Evolutionary conservation across 495 filamentous ascomycete species (phyloP), one percentile per base, ranked within the genome.

Genomic region (Podospora sp.): DNA sequence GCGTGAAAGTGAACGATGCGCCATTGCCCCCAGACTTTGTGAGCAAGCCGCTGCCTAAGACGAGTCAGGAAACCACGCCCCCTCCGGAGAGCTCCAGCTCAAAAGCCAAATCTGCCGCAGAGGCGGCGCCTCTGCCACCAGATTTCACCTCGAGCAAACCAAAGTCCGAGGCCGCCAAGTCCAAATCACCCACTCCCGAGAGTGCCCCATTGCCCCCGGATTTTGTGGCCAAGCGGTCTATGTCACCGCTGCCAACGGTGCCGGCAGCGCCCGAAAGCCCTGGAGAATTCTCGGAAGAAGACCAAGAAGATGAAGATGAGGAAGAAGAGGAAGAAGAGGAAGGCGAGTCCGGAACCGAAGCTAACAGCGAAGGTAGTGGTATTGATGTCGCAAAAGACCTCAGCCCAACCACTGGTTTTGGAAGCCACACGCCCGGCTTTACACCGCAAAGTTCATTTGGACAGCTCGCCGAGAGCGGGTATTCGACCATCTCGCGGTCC

Each of bases 371-470:
- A 71, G 86, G 87, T 11, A 89, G 87, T 62, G 87, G 87, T 51
- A 76, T 89, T 52, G 87, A 88, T 74, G 85, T 92, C 50, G 84
- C 86, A 9, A 86, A 90, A 68, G 90, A 92, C 53, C 76, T 90
- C n/a, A 88, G 85, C 68, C 86, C 79, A n/a, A 81, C 80, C 14
- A 75, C 79, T 21, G 79, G 79, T 60, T 77, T 74, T 52, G 81
- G 76, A 11, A 51, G 50, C 56, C 78, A 78, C 68, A 92, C 84
- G 40, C 83, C 84, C 12, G 85, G 86, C 11, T 80, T 83, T 51
- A 90, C 89, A 0, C 87, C 88, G 0, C 83, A 89, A 69, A 89
- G 86, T 68, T 92, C 90, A 4, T 91, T 92, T 73, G 87, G 84
- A 50, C 83, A 78, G 27, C 72, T 84, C 69, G 73, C 67, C 0